Evolutionary conservation across 495 filamentous ascomycete genomes (phyloP).

Genomic region (Talaromyces liani): DNA sequence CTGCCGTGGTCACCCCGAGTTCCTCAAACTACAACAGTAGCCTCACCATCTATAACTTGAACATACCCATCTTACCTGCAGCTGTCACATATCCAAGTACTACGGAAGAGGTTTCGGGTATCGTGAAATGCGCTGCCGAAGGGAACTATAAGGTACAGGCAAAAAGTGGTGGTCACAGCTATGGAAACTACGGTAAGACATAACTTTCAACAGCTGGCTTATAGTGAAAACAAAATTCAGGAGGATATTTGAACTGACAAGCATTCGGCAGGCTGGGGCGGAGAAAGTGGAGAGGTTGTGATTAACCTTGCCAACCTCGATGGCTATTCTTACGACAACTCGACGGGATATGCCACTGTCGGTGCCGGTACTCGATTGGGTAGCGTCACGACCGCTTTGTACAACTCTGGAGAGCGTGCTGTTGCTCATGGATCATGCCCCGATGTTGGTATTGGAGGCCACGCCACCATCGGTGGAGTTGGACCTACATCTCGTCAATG

Average conservation of each 20-base stretch:
- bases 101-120: conserved; percentile 47
- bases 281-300: conserved; percentile 32
- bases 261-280: conserved; percentile 33
- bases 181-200: conserved; percentile 43
- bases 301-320: conserved; percentile 41
- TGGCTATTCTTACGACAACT: conserved; percentile 43
- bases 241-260: neutral
- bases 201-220: conserved; percentile 40
- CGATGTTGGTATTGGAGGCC: conserved; percentile 64
- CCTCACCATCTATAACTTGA: conserved; percentile 51
- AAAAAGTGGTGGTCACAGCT: conserved; percentile 68
- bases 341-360: conserved; percentile 52
- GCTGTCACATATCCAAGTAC: conserved; percentile 55
- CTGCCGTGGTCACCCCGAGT: neutral
- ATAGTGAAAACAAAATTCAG: neutral
- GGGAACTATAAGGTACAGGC: conserved; percentile 57
- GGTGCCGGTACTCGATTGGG: conserved; percentile 58
- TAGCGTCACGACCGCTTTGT: conserved; percentile 51
- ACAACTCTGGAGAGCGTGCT: conserved; percentile 53
- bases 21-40: neutral
- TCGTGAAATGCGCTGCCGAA: conserved; percentile 50
- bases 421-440: conserved; percentile 63
- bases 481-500: conserved; percentile 55
- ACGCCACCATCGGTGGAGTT: conserved; percentile 64
- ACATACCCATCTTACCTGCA: conserved; percentile 49